Base-by-base conservation (phyloP, 352 stramenopile species). In the Phytophthora hybrid region DNA sequence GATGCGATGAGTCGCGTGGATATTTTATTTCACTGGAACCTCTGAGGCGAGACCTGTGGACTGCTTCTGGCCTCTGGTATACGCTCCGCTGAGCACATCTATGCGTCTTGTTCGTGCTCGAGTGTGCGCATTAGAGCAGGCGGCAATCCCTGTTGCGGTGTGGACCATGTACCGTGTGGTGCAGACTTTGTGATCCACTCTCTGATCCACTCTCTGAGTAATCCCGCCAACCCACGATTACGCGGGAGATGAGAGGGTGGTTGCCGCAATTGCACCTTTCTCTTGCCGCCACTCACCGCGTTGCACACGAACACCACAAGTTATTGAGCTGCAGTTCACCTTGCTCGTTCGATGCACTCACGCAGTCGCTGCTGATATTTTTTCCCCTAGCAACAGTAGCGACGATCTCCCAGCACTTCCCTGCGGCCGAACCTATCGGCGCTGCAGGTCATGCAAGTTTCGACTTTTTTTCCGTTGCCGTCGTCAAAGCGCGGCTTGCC, bases 211-310 rank as follows among this genome's bases (percentile, higher is more conserved):
- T 32, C 19, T 18, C 59, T 57, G 57, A 13, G 66, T 73, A 73
- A 73, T 73, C 49, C 8, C 6, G 19, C 63, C 37, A 5, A n/a
- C 21, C 18, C 47, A n/a, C 9, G 62, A 47, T 71, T 71, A 71
- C 63, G 63, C 63, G 39, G 5, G 39, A 19, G 41, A 19, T 11
- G 13, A 14, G 41, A 13, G 14, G 13, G 41, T 7, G 41, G 21
- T 49, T 19, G 31, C 37, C 66, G 66, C 66, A 73, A 73, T 59
- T 49, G 37, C 29, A 21, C 54, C 66, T 69, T 73, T 73, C 66
- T 73, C 66, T 73, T 9, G 66, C 46, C 34, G 18, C 37, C 31
- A 67, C 54, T 63, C 63, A 58, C 51, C 54, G 34, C 54, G 34
- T 71, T 26, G 23, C 23, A 26, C 23, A 26, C 23, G 23, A 26